Percentiles rank a stretch among this genome's conserved stretches.
phyloP scores from a whole-genome alignment of 31 red algal species.

The Porphyra umbilicalis region DNA sequence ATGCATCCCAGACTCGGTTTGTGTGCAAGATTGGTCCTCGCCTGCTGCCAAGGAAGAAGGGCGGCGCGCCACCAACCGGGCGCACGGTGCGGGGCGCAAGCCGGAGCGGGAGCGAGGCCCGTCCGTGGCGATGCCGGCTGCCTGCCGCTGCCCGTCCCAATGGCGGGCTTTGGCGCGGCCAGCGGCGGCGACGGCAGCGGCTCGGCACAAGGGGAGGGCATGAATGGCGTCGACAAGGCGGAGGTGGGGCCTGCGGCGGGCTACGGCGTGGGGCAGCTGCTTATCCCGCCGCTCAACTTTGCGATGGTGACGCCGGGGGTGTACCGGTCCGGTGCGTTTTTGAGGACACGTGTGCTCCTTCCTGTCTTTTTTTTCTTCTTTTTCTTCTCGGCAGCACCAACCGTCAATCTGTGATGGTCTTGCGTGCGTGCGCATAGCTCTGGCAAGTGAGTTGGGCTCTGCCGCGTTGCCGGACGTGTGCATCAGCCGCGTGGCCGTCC shows the following conservation, averaged over 20 bases:
- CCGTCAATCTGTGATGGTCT: too few species aligned
- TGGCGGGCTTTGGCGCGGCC: neutral
- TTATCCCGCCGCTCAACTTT: slow-evolving; percentile 95
- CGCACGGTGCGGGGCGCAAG: too few species aligned
- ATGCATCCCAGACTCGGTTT: too few species aligned
- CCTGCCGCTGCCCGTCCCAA: neutral
- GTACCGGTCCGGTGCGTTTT: slow-evolving; percentile 61
- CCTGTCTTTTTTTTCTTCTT: neutral
- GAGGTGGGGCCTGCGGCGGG: neutral
- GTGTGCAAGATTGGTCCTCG: too few species aligned
- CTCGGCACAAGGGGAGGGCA: neutral
- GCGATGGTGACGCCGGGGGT: slow-evolving; percentile 89
- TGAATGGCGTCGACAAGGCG: neutral
- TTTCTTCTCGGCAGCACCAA: too few species aligned
- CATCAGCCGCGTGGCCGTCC: too few species aligned
- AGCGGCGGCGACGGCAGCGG: neutral
- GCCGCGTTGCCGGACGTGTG: too few species aligned
- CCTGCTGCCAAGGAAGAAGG: too few species aligned
- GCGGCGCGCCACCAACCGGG: too few species aligned
- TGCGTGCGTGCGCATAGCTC: too few species aligned
- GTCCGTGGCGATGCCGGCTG: neutral
- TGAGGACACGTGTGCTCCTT: neutral
- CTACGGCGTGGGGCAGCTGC: slow-evolving; percentile 16
- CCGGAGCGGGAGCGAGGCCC: too few species aligned
- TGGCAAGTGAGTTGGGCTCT: too few species aligned